Percentiles rank a stretch among this genome's conserved stretches.
phyloP scores from a whole-genome alignment of 2,329 filamentous ascomycete species.

The Diaporthe sp. region DNA sequence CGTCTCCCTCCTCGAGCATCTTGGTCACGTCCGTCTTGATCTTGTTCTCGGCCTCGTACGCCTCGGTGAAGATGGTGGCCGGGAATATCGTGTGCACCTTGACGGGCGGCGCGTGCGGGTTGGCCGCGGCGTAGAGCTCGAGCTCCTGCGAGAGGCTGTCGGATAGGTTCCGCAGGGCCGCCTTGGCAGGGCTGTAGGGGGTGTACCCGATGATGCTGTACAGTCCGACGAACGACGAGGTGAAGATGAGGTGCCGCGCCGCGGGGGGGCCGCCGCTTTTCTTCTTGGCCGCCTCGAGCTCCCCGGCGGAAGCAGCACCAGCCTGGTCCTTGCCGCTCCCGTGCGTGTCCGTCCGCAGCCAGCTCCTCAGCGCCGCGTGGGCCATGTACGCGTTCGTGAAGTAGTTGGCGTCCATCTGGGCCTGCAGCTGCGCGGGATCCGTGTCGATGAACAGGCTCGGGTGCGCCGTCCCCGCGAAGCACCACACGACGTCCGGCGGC shows the following conservation, averaged over 20 bases:
- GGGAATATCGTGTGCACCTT: constrained; percentile 77
- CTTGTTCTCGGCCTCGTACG: constrained; percentile 58
- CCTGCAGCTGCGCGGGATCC: constrained; percentile 50
- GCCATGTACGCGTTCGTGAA: constrained; percentile 56
- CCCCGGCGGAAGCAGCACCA: neutral
- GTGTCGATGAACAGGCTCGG: constrained; percentile 57
- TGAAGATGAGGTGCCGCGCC: constrained; percentile 76
- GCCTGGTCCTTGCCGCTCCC: neutral
- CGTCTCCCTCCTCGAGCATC: constrained; percentile 54
- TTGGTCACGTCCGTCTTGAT: constrained; percentile 56
- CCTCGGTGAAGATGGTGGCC: constrained; percentile 73
- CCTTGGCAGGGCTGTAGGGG: constrained; percentile 76
- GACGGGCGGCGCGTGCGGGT: constrained; percentile 53
- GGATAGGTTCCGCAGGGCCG: constrained; percentile 74
- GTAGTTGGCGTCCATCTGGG: constrained; percentile 58
- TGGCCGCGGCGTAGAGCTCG: constrained; percentile 52
- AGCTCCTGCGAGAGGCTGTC: constrained; percentile 75
- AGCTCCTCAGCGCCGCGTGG: constrained; percentile 51
- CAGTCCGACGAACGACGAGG: constrained; percentile 74
- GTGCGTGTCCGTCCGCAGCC: constrained; percentile 43
- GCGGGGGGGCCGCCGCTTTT: neutral
- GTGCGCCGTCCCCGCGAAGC: constrained; percentile 74
- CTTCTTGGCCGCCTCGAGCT: neutral
- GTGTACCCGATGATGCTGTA: constrained; percentile 74
- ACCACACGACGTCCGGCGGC: constrained; percentile 77